A percentile compares a stretch with the other conserved stretches of the same genome.
phyloP scores from a whole-genome alignment of 768 basidiomycete species.

The Trametes elegans region DNA sequence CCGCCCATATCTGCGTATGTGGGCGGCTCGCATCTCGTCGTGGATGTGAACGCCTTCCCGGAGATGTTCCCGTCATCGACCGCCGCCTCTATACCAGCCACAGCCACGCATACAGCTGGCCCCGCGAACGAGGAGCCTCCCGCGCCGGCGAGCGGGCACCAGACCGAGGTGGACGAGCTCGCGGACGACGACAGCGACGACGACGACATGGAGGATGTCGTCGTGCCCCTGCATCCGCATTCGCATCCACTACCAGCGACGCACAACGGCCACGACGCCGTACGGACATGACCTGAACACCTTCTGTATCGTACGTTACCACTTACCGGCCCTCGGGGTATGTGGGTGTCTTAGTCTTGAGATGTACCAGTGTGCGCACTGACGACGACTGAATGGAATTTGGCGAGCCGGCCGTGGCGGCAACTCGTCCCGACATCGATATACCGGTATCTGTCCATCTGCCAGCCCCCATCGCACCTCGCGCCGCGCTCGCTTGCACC shows the following conservation, averaged over 20 bases:
- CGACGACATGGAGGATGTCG: conserved; percentile 33
- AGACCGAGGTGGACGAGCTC: conserved; percentile 11
- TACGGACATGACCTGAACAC: conserved; percentile 22
- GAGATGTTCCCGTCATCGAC: conserved; percentile 7
- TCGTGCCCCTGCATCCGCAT: conserved; percentile 16
- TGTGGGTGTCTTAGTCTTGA: too few relatives aligned
- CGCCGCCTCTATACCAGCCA: background rate
- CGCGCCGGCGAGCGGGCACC: conserved; percentile 9
- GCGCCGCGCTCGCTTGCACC: background rate
- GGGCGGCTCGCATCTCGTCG: conserved; percentile 12
- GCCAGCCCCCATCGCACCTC: background rate
- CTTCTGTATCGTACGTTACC: background rate
- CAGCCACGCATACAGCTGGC: background rate
- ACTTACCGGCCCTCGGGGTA: too few relatives aligned
- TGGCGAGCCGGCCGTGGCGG: too few relatives aligned
- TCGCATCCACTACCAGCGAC: background rate
- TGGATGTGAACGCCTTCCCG: conserved; percentile 28
- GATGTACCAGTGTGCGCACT: too few relatives aligned
- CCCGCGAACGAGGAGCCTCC: background rate
- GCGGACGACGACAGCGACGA: conserved; percentile 16
- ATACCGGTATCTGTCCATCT: too few relatives aligned
- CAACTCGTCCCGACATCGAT: too few relatives aligned
- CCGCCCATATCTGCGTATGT: conserved; percentile 14
- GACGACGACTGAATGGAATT: too few relatives aligned
- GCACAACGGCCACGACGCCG: background rate